phyloP scores from a whole-genome alignment of 192 early-diverging fungal genomes.

The Kappamyces sp. region DNA sequence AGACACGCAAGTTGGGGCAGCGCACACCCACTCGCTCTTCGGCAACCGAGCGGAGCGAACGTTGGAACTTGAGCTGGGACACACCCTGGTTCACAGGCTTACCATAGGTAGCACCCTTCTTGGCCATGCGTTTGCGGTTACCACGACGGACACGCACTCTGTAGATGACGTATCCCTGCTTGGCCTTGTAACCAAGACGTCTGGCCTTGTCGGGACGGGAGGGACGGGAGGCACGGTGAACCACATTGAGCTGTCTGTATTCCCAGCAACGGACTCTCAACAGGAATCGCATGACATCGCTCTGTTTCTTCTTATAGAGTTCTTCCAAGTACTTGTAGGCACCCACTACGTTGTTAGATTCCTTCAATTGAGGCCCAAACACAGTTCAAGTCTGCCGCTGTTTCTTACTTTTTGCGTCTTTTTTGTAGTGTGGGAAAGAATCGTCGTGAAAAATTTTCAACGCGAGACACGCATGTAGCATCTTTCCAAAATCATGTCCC shows the following conservation, averaged over 20 bases:
- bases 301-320: constrained; percentile 99
- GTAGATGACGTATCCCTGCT: constrained; percentile 99
- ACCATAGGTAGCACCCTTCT: constrained; percentile 97
- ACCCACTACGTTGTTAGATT: constrained; percentile 1
- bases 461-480: too few relatives aligned
- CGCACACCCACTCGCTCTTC: constrained; percentile 97
- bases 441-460: too few relatives aligned
- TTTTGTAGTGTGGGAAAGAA: too few relatives aligned
- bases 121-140: constrained; percentile 93
- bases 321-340: constrained; percentile 59
- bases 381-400: too few relatives aligned
- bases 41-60: constrained; percentile 85
- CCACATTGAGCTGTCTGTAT: constrained; percentile 96
- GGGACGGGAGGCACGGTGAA: constrained; percentile 97
- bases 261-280: constrained; percentile 97
- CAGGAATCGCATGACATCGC: constrained; percentile 98
- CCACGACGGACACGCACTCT: constrained; percentile 98
- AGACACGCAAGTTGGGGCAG: constrained; percentile 95
- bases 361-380: too few relatives aligned
- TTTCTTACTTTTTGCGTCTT: too few relatives aligned
- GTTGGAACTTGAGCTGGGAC: constrained; percentile 98
- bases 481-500: too few relatives aligned
- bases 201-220: constrained; percentile 99
- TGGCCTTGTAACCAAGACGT: constrained; percentile 99
- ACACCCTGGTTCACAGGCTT: constrained; percentile 98